phyloP scores from a whole-genome alignment of 257 asterid genomes.

The Jacaranda copaia region DNA sequence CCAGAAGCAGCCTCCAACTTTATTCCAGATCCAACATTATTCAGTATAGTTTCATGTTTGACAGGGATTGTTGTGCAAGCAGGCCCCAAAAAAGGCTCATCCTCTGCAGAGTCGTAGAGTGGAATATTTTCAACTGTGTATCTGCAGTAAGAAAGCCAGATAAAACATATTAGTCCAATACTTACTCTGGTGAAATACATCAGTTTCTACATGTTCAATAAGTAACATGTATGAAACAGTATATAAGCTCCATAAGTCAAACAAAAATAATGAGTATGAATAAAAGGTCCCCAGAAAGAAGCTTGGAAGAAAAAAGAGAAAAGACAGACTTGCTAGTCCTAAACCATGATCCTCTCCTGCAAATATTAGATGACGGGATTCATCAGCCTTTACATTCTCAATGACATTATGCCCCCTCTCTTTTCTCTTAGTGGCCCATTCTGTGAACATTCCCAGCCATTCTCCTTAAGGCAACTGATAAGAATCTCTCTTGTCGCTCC shows the following conservation, averaged over 20 bases:
- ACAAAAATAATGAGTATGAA: not conserved
- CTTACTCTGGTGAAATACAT: slow-evolving; percentile 8
- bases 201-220: slow-evolving; percentile 1
- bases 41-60: slow-evolving; percentile 40
- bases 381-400: not conserved
- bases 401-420: not conserved
- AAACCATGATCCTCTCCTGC: not conserved
- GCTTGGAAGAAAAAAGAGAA: not conserved
- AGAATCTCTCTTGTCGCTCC: not conserved
- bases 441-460: not conserved
- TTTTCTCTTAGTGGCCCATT: not conserved
- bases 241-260: slow-evolving; percentile 7
- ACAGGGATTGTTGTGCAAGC: slow-evolving; percentile 43
- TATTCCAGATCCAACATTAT: slow-evolving; percentile 39
- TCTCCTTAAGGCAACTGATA: not conserved
- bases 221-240: slow-evolving; percentile 13
- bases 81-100: slow-evolving; percentile 61
- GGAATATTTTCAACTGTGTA: slow-evolving; percentile 88
- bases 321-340: not conserved
- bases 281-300: not conserved
- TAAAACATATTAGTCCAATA: slow-evolving; percentile 13
- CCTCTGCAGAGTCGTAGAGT: slow-evolving; percentile 95
- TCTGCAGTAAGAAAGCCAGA: slow-evolving; percentile 54
- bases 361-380: not conserved
- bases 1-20: slow-evolving; percentile 39